Percentiles rank a stretch among this genome's conserved stretches.
Evolutionary conservation across 352 stramenopile species (phyloP).

Genomic region (Halophytophthora batemanensis): DNA sequence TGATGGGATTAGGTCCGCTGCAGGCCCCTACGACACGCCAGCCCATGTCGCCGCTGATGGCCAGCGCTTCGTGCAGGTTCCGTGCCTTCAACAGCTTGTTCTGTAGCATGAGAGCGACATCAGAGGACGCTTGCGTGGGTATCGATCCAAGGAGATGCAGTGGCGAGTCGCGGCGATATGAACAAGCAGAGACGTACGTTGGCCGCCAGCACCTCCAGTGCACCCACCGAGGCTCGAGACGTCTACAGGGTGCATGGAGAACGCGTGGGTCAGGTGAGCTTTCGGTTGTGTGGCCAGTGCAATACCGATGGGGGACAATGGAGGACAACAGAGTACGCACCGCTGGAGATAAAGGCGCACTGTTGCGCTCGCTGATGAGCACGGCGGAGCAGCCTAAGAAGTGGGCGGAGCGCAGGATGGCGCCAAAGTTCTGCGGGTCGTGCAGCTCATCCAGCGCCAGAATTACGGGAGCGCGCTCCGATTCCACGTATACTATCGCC

Average conservation of each 20-base stretch:
- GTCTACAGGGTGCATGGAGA: conserved; percentile 21
- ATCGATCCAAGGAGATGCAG: too few relatives aligned
- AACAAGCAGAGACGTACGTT: conserved; percentile 37
- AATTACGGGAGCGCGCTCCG: conserved; percentile 48
- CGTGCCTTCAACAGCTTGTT: conserved; percentile 59
- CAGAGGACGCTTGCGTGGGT: too few relatives aligned
- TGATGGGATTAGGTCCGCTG: conserved; percentile 70
- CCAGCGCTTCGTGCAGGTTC: conserved; percentile 71
- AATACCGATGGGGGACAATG: too few relatives aligned
- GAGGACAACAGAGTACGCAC: conserved; percentile 12
- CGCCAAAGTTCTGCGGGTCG: conserved; percentile 80
- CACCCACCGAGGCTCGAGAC: conserved; percentile 69
- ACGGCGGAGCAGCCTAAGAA: conserved; percentile 72
- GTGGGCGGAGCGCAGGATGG: conserved; percentile 73
- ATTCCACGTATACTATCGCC: conserved; percentile 29
- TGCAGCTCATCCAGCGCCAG: conserved; percentile 77
- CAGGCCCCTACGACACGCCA: conserved; percentile 74
- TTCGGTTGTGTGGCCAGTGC: not conserved
- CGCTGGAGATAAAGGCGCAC: conserved; percentile 63
- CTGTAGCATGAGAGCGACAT: conserved; percentile 20
- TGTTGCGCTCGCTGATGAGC: conserved; percentile 70
- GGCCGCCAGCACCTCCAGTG: conserved; percentile 70
- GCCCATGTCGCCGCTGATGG: conserved; percentile 56
- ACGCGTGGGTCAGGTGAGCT: not conserved
- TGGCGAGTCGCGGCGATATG: not conserved